phyloP scores from a whole-genome alignment of 1,139 yeast species.

The Meyerozyma smithsonii region DNA sequence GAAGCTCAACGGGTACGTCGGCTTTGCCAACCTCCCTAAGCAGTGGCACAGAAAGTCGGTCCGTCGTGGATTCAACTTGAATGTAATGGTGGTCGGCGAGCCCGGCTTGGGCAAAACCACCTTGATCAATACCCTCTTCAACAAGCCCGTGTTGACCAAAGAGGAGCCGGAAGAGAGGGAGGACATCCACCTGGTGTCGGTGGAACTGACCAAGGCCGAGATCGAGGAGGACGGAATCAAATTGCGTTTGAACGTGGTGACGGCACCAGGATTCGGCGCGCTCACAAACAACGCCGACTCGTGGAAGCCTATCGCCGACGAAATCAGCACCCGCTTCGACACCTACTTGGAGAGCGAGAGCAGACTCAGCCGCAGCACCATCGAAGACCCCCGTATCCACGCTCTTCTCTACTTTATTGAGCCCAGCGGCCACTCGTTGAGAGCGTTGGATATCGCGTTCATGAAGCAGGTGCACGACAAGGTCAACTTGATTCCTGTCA shows the following conservation, averaged over 20 bases:
- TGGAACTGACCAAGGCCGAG: constrained; percentile 64
- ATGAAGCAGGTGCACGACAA: constrained; percentile 88
- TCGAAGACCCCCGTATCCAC: constrained; percentile 76
- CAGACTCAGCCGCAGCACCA: constrained; percentile 70
- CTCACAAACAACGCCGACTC: constrained; percentile 81
- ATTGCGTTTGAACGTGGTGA: constrained; percentile 77
- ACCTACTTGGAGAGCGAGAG: constrained; percentile 87
- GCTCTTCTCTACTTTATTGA: constrained; percentile 89
- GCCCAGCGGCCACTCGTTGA: constrained; percentile 94
- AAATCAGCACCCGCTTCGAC: constrained; percentile 83
- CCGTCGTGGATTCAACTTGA: constrained; percentile 89
- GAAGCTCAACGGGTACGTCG: constrained; percentile 87
- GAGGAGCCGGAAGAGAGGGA: constrained; percentile 15
- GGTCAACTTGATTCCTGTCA: constrained; percentile 90
- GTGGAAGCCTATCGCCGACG: constrained; percentile 92
- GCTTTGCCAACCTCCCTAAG: constrained; percentile 95
- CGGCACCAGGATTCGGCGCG: constrained; percentile 95
- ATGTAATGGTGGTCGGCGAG: constrained; percentile 87
- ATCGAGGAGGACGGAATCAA: constrained; percentile 94
- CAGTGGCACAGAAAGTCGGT: constrained; percentile 98
- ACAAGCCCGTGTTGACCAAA: constrained; percentile 55
- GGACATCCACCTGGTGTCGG: constrained; percentile 39
- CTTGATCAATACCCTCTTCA: constrained; percentile 84
- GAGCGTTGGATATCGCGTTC: constrained; percentile 82
- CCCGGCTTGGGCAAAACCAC: constrained; percentile 94